Percentiles rank a stretch among this genome's conserved stretches.
Evolutionary conservation across 2,329 filamentous ascomycete species (phyloP).

Genomic region (Xylariaceae sp.): DNA sequence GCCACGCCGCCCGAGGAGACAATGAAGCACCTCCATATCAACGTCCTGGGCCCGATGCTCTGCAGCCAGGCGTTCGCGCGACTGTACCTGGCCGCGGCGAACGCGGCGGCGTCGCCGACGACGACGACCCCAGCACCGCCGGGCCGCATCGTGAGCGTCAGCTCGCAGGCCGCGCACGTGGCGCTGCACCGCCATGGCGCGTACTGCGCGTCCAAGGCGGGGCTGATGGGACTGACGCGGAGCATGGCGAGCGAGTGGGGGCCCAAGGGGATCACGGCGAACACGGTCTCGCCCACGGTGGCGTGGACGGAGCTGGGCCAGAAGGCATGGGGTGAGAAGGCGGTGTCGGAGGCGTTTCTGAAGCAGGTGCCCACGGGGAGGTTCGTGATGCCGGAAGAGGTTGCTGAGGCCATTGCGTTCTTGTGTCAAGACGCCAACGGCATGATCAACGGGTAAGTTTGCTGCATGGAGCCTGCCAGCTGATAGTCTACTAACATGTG

Average conservation of each 20-base stretch:
- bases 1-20: slow-evolving; percentile 37
- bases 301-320: slow-evolving; percentile 42
- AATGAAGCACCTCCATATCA: slow-evolving; percentile 37
- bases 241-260: slow-evolving; percentile 45
- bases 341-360: slow-evolving; percentile 31
- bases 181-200: slow-evolving; percentile 40
- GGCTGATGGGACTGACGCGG: slow-evolving; percentile 37
- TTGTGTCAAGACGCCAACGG: slow-evolving; percentile 27
- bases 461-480: no score
- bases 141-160: slow-evolving; percentile 41
- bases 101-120: slow-evolving; percentile 10
- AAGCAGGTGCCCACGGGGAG: slow-evolving; percentile 33
- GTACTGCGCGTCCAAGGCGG: slow-evolving; percentile 45
- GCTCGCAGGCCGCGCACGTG: slow-evolving; percentile 41
- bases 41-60: slow-evolving; percentile 41
- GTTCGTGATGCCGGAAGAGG: slow-evolving; percentile 34
- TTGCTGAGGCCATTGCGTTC: slow-evolving; percentile 34
- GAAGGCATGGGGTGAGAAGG: slow-evolving; percentile 35
- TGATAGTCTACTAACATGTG: background rate
- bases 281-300: slow-evolving; percentile 40
- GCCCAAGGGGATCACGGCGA: slow-evolving; percentile 38
- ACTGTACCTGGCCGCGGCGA: slow-evolving; percentile 31
- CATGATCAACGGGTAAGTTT: slow-evolving; percentile 8
- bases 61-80: slow-evolving; percentile 40
- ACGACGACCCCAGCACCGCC: no score